These are phyloP conservation scores for Tylopilus felleus DNA, from an alignment of 768 basidiomycete genomes.

Conservation along the genomic window DNA sequence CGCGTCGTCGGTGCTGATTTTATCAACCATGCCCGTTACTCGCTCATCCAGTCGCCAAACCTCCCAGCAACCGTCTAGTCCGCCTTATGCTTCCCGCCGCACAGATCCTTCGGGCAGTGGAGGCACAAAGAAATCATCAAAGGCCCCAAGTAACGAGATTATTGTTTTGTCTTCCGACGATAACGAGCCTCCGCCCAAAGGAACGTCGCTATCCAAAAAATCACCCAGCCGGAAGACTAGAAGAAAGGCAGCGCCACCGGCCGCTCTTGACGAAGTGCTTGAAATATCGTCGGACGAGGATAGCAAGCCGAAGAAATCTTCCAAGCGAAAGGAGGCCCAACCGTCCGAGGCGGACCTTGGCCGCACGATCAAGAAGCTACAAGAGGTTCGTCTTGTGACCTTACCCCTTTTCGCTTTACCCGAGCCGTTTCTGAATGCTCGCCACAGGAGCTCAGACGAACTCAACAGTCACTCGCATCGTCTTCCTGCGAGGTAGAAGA, in stretches of 20 bases:
- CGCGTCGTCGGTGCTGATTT: background rate
- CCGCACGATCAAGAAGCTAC: slow-evolving; percentile 40
- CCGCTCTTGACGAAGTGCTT: slow-evolving; percentile 39
- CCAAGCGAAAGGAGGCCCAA: slow-evolving; percentile 15
- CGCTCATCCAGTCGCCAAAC: slow-evolving; percentile 25
- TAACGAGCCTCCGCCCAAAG: slow-evolving; percentile 24
- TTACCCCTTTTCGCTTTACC: background rate
- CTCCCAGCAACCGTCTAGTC: background rate
- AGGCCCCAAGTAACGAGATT: slow-evolving; percentile 22
- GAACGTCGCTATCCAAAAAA: slow-evolving; percentile 13
- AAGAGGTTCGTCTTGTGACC: slow-evolving; percentile 36
- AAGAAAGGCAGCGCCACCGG: slow-evolving; percentile 19
- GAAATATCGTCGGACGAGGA: slow-evolving; percentile 63
- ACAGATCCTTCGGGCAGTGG: slow-evolving; percentile 4
- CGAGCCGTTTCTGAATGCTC: background rate
- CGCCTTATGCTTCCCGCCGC: slow-evolving; percentile 9
- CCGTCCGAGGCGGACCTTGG: slow-evolving; percentile 28
- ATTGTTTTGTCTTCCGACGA: slow-evolving; percentile 36
- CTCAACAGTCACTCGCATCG: slow-evolving; percentile 6
- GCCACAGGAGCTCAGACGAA: slow-evolving; percentile 21
- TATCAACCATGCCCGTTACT: slow-evolving; percentile 26
- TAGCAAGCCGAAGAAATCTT: slow-evolving; percentile 1
- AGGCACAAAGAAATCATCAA: slow-evolving; percentile 15
- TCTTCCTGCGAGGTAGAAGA: slow-evolving; percentile 19
- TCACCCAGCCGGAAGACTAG: slow-evolving; percentile 4